Percentiles rank a stretch among this genome's conserved stretches.
phyloP scores from a whole-genome alignment of 2,329 filamentous ascomycete species.

The Diaporthe ilicicola region DNA sequence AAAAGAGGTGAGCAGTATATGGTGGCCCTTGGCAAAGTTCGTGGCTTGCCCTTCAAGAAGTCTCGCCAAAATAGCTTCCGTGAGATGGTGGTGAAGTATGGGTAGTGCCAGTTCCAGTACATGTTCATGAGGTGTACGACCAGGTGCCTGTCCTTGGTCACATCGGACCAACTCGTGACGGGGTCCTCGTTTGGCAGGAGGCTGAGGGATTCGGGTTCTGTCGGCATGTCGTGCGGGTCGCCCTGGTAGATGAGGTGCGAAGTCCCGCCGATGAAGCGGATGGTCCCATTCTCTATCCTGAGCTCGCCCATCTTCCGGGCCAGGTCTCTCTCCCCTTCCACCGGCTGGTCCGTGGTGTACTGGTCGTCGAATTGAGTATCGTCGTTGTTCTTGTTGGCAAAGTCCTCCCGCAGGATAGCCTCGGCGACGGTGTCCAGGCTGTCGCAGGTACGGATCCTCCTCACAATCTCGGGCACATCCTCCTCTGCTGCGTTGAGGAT shows the following conservation, averaged over 20 bases:
- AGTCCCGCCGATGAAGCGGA: conserved; percentile 92
- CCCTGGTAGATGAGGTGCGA: conserved; percentile 89
- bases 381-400: conserved; percentile 49
- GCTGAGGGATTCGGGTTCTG: conserved; percentile 55
- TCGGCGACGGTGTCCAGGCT: conserved; percentile 66
- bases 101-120: conserved; percentile 99
- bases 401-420: conserved; percentile 55
- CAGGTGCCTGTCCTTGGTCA: conserved; percentile 80
- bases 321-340: conserved; percentile 77
- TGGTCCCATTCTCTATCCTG: conserved; percentile 83
- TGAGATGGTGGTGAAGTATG: conserved; percentile 92
- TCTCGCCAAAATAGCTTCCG: conserved; percentile 88
- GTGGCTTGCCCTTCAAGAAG: conserved; percentile 76
- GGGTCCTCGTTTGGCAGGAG: conserved; percentile 69
- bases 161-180: conserved; percentile 85
- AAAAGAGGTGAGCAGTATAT: conserved; percentile 88
- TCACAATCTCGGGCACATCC: conserved; percentile 82
- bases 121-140: conserved; percentile 91
- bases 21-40: conserved; percentile 59
- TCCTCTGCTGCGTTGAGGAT: conserved; percentile 92
- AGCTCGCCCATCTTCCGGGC: conserved; percentile 94
- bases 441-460: conserved; percentile 87
- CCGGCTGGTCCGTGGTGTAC: conserved; percentile 49
- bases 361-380: conserved; percentile 50
- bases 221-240: conserved; percentile 50